Conservation (phyloP, 2,329 filamentous ascomycete species). For the Cladosporium sp. region DNA sequence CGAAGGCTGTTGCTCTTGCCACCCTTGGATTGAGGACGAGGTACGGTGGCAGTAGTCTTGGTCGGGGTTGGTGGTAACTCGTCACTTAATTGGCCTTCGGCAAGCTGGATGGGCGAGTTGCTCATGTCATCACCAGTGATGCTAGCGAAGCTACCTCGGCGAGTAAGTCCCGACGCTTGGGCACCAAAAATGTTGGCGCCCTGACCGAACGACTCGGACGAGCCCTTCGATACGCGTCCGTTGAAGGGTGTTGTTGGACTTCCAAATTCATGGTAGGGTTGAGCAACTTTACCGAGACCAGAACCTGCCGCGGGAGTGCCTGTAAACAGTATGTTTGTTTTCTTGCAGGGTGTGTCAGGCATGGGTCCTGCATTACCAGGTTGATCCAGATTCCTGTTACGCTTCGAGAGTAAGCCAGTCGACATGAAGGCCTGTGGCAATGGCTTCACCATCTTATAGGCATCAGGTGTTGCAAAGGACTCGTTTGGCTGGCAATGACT, state of each 20-base stretch:
- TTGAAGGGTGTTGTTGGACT: slow-evolving; percentile 80
- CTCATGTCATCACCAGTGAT: slow-evolving; percentile 72
- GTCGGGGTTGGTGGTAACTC: slow-evolving; percentile 94
- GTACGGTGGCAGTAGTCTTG: slow-evolving; percentile 52
- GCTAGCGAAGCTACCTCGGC: slow-evolving; percentile 71
- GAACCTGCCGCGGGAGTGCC: slow-evolving; percentile 53
- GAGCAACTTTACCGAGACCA: slow-evolving; percentile 55
- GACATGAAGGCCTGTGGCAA: slow-evolving; percentile 85
- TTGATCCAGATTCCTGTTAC: slow-evolving; percentile 73
- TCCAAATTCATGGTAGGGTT: slow-evolving; percentile 69
- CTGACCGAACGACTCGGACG: slow-evolving; percentile 64
- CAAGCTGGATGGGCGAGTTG: slow-evolving; percentile 51
- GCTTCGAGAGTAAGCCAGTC: slow-evolving; percentile 90
- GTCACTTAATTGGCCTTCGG: slow-evolving; percentile 59
- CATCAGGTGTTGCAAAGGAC: slow-evolving; percentile 66
- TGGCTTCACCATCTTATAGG: slow-evolving; percentile 72
- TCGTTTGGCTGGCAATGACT: slow-evolving; percentile 39
- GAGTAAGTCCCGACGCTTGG: slow-evolving; percentile 44
- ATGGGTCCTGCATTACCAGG: slow-evolving; percentile 60
- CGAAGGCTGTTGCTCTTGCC: slow-evolving; percentile 50
- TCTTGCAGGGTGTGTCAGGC: slow-evolving; percentile 96
- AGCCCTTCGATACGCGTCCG: slow-evolving; percentile 56
- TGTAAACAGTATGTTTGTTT: slow-evolving; percentile 48
- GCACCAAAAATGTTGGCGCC: slow-evolving; percentile 61
- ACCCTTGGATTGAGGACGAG: slow-evolving; percentile 39